Evolutionary conservation across 371 early-diverging fungal genomes (phyloP), one percentile per base, ranked within the genome.

Genomic region (Mucor ambiguus): DNA sequence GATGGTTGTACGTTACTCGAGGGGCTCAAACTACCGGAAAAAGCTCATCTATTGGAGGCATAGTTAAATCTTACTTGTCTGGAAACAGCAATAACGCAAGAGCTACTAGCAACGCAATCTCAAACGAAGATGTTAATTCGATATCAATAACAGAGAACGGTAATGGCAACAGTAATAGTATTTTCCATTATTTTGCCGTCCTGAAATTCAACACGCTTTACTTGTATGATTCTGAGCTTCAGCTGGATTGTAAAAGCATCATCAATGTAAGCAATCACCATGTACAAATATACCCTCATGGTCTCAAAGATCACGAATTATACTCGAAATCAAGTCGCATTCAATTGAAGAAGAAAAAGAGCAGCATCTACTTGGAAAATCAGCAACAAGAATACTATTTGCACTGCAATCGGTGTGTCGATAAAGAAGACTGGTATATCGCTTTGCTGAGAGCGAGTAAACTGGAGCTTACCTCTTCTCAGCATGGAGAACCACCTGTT

Each of bases 401-500:
- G 33, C 79, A 79, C 52, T 83, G 85, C 44, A 81, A 81, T 29
- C 73, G 78, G 1, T 76, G 89, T 2, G 79, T 84, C 4, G 93
- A 94, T 67, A 96, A 96, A 79, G 97, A 96, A 72, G 94, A 93
- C 71, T 96, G 97, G 97, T 93, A 89, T 67, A 69, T 88, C 37
- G 83, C 85, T 30, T 67, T 90, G 8, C 67, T 79, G 18, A 75
- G 78, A 20, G 85, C 84, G 2, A 77, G 79, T 14, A 68, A 74
- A 26, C 65, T 70, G 29, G 72, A 72, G 67, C 56, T 57, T 58
- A 33, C 57, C 8, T 56, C 57, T 8, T 61, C 67, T 12, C 49
- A 56, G 4, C 74, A 73, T 48, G 66, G 71, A 7, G 75, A 75
- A 20, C 69, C 70, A 9, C 41, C 70, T 41, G 29, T n/a, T 9